phyloP scores from a whole-genome alignment of 495 filamentous ascomycete genomes.

The Penicillium ucsense region DNA sequence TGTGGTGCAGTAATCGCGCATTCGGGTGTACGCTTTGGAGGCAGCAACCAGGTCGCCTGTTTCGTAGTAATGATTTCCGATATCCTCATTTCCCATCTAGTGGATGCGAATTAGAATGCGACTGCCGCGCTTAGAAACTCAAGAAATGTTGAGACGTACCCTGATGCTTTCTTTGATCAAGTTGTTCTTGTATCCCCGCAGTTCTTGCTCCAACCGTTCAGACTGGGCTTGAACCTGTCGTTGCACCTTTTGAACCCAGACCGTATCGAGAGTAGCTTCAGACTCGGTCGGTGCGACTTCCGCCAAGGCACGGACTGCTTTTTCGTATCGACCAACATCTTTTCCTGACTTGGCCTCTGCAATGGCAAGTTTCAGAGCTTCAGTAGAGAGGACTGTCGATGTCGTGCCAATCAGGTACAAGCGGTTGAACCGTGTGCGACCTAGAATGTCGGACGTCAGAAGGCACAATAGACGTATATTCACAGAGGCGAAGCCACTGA shows the following conservation, averaged over 20 bases:
- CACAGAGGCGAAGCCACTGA: constrained; percentile 20
- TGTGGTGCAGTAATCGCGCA: constrained; percentile 67
- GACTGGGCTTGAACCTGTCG: constrained; percentile 56
- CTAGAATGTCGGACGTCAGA: background rate
- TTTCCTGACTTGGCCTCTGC: constrained; percentile 66
- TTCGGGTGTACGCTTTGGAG: constrained; percentile 58
- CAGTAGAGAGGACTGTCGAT: constrained; percentile 65
- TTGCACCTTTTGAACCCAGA: constrained; percentile 57
- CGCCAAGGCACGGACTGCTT: constrained; percentile 53
- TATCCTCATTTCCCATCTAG: constrained; percentile 70
- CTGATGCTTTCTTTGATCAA: constrained; percentile 95
- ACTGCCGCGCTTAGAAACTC: background rate
- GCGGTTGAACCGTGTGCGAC: constrained; percentile 67
- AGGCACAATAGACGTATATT: background rate
- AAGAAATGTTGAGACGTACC: constrained; percentile 37
- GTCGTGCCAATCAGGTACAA: constrained; percentile 70
- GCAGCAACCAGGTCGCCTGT: constrained; percentile 53
- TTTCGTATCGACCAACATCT: constrained; percentile 61
- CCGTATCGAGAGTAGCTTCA: constrained; percentile 54
- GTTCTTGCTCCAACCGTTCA: constrained; percentile 65
- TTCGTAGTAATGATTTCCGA: constrained; percentile 57
- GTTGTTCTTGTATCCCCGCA: constrained; percentile 95
- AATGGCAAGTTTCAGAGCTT: constrained; percentile 72
- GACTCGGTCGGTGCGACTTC: constrained; percentile 56
- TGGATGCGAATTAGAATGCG: constrained; percentile 4